A percentile compares a stretch with the other conserved stretches of the same genome.
Evolutionary conservation across 2,329 filamentous ascomycete species (phyloP).

Genomic region (Nemania sp.): DNA sequence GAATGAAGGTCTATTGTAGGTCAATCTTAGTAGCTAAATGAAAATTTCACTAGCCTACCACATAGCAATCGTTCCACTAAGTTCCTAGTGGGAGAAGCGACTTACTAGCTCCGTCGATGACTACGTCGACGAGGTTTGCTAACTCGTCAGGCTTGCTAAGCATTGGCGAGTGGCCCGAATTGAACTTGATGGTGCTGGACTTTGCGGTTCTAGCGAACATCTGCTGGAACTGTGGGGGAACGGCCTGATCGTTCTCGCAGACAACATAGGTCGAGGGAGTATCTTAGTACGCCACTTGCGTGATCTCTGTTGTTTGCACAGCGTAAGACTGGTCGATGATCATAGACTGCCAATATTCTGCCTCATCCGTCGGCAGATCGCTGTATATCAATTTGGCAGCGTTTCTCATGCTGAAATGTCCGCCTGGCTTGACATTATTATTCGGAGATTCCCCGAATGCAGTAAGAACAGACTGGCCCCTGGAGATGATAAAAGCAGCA

Average conservation of each 20-base stretch:
- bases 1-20: too few species aligned
- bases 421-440: slow-evolving; percentile 9
- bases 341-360: slow-evolving; percentile 18
- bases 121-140: too few species aligned
- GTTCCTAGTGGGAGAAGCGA: too few species aligned
- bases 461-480: slow-evolving; percentile 16
- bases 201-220: slow-evolving; percentile 10
- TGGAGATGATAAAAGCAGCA: slow-evolving; percentile 15
- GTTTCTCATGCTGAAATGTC: slow-evolving; percentile 15
- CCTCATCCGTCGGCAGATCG: slow-evolving; percentile 13
- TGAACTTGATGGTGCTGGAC: slow-evolving; percentile 2
- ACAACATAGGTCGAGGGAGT: slow-evolving; percentile 16
- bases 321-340: slow-evolving; percentile 17
- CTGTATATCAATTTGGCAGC: slow-evolving; percentile 12
- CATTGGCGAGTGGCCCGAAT: slow-evolving; percentile 21
- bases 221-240: slow-evolving; percentile 9
- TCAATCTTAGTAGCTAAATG: too few species aligned
- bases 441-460: slow-evolving; percentile 13
- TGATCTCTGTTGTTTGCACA: slow-evolving; percentile 13
- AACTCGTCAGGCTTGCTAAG: too few species aligned
- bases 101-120: too few species aligned
- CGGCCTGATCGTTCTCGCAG: slow-evolving; percentile 16
- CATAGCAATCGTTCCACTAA: too few species aligned
- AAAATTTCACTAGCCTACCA: too few species aligned
- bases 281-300: slow-evolving; percentile 8